Conservation (phyloP, 331 rosid species). For the Acacia pycnantha region DNA sequence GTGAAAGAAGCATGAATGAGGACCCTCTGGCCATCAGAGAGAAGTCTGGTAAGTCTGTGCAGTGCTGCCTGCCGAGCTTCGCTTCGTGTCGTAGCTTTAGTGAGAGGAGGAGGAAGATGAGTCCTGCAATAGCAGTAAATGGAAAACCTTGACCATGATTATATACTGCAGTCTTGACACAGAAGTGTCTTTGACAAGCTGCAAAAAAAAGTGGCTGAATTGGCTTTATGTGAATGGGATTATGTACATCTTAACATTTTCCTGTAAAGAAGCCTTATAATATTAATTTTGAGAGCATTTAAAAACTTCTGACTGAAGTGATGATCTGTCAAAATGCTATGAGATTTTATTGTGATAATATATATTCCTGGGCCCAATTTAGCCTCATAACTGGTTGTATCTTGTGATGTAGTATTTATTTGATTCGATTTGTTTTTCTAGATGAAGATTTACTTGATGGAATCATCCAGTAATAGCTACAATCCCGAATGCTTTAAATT, state of each 20-base stretch:
- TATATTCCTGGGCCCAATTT: not conserved
- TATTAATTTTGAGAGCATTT: constrained; percentile 32
- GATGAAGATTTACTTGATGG: not conserved
- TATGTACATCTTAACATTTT: constrained; percentile 34
- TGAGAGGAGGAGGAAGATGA: constrained; percentile 61
- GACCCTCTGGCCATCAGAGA: constrained; percentile 27
- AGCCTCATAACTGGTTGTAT: not conserved
- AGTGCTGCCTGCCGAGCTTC: constrained; percentile 75
- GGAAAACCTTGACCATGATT: constrained; percentile 45
- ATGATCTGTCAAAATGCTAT: constrained; percentile 22
- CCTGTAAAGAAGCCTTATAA: constrained; percentile 32
- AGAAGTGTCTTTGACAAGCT: constrained; percentile 5
- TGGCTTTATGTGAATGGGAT: constrained; percentile 20
- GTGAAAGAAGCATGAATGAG: constrained; percentile 50
- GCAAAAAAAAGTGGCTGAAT: constrained; percentile 22
- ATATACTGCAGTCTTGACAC: constrained; percentile 20
- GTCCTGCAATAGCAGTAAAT: constrained; percentile 54
- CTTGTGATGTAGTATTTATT: not conserved
- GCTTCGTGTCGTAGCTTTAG: constrained; percentile 63
- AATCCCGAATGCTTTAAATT: not conserved
- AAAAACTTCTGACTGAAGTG: constrained; percentile 10
- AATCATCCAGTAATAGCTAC: not conserved
- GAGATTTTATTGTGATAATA: constrained; percentile 21
- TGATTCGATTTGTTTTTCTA: not conserved
- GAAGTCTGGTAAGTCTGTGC: constrained; percentile 40